Base-by-base conservation (phyloP, 495 filamentous ascomycete genomes). In the Xylaria scruposa region DNA sequence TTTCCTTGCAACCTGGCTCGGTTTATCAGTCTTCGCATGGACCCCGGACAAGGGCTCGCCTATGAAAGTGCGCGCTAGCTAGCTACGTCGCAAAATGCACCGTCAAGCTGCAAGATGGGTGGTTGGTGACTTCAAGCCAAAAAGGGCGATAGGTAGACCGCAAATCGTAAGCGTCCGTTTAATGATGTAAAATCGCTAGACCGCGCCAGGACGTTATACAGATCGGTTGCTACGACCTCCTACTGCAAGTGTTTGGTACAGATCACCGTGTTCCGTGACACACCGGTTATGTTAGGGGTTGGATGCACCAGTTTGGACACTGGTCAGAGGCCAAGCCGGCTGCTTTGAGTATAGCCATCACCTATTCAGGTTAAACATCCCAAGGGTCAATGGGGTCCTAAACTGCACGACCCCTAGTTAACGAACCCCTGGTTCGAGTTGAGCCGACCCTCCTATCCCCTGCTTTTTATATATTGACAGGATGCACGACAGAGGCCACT, bases 221-320 rank as follows among this genome's bases (percentile, higher is more conserved):
- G 29, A 68, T 29, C n/a, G 36, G 60, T 63, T 63, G 38, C 62
- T 68, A 47, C 53, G 17, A 59, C 67, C 67, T 58, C 17, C 67
- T 46, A n/a, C 67, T 60, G 67, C 67, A 47, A 47, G 67, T 59
- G 53, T 68, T 68, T 68, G 67, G 67, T 68, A 44, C 44, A 67
- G 47, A 67, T 29, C 65, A 56, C 19, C 33, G n/a, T 56, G 49
- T 56, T 56, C 36, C 65, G 42, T 67, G 33, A 56, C n/a, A 67
- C 49, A 44, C 65, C 67, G 21, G 31, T 46, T 8, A 21, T 9
- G 29, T 31, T 10, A 60, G 54, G 53, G 53, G 67, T 38, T 47
- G 36, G 67, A 33, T 36, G 17, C 36, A 44, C 67, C 40, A 46
- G 17, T 59, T 54, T 42, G 12, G 65, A 47, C 31, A 29, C 6